Evolutionary conservation across 352 stramenopile genomes (phyloP).

Genomic region (Pythium vanterpoolii): DNA sequence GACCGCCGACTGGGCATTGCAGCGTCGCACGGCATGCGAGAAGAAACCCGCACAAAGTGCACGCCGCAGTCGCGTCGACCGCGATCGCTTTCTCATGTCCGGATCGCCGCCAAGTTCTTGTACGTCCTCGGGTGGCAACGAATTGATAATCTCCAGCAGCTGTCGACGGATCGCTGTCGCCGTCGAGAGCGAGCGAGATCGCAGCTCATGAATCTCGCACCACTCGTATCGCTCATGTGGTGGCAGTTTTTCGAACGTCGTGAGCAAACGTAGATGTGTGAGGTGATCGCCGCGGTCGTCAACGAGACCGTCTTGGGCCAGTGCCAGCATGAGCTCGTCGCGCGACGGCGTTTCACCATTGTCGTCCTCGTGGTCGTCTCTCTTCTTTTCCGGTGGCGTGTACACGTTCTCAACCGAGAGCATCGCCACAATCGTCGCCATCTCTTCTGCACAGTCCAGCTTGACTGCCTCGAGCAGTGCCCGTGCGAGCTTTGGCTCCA

Average conservation of each 20-base stretch:
- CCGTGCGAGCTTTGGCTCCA: conserved; percentile 71
- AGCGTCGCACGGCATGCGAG: conserved; percentile 54
- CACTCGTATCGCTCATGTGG: conserved; percentile 35
- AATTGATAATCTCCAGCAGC: conserved; percentile 51
- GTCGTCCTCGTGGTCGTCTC: conserved; percentile 20
- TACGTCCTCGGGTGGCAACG: conserved; percentile 31
- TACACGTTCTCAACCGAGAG: conserved; percentile 83
- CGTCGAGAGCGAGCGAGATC: conserved; percentile 49
- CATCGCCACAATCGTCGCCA: conserved; percentile 79
- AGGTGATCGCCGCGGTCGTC: conserved; percentile 56
- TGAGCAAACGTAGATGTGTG: conserved; percentile 45
- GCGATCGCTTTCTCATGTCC: neutral
- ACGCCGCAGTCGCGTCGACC: conserved; percentile 18
- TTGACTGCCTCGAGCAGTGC: conserved; percentile 61
- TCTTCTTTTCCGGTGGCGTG: conserved; percentile 25
- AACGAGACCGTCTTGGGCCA: conserved; percentile 43
- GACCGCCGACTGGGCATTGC: conserved; percentile 49
- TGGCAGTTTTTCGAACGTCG: conserved; percentile 30
- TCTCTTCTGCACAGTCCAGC: conserved; percentile 56
- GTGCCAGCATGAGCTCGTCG: conserved; percentile 38
- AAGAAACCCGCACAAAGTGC: conserved; percentile 61
- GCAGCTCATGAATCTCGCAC: conserved; percentile 51
- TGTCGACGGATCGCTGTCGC: conserved; percentile 51
- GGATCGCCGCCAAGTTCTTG: conserved; percentile 10
- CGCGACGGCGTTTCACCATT: conserved; percentile 21